Percentiles rank a stretch among this genome's conserved stretches.
Conservation (phyloP, 805 yeast genomes). For the Debaryomyces maramus region DNA sequence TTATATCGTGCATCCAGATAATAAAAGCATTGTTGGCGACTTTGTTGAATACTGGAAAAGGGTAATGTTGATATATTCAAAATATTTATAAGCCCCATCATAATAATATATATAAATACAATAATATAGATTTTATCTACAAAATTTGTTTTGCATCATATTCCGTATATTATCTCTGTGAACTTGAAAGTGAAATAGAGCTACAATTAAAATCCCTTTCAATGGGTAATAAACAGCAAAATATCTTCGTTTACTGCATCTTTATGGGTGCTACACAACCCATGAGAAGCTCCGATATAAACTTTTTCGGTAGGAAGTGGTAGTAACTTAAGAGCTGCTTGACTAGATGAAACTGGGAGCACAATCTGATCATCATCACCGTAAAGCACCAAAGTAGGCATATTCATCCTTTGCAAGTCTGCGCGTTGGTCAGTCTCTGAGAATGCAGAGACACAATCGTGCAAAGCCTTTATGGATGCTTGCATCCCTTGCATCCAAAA, state of each 20-base stretch:
- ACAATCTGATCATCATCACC: conserved; percentile 16
- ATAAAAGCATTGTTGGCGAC: too few species aligned
- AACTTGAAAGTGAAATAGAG: too few species aligned
- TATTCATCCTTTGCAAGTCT: conserved; percentile 13
- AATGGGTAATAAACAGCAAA: conserved; percentile 8
- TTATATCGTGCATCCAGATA: too few species aligned
- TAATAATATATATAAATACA: too few species aligned
- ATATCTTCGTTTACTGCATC: conserved; percentile 11
- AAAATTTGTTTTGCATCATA: too few species aligned
- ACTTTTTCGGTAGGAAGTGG: conserved; percentile 11
- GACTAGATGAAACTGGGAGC: conserved; percentile 14
- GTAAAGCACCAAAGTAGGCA: conserved; percentile 16
- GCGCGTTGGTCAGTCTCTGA: conserved; percentile 15
- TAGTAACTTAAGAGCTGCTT: conserved; percentile 14
- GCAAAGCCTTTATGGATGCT: conserved; percentile 14
- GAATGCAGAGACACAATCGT: conserved; percentile 15
- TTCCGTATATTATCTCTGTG: too few species aligned
- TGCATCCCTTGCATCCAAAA: conserved; percentile 19
- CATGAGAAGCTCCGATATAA: conserved; percentile 14
- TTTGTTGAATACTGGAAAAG: too few species aligned
- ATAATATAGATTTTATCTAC: too few species aligned
- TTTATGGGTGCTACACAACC: conserved; percentile 15
- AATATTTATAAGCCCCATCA: too few species aligned
- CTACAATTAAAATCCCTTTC: too few species aligned
- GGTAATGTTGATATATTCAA: too few species aligned